Evolutionary conservation across 1,284 basidiomycete species (phyloP).

Genomic region (Albatrellus sp.): DNA sequence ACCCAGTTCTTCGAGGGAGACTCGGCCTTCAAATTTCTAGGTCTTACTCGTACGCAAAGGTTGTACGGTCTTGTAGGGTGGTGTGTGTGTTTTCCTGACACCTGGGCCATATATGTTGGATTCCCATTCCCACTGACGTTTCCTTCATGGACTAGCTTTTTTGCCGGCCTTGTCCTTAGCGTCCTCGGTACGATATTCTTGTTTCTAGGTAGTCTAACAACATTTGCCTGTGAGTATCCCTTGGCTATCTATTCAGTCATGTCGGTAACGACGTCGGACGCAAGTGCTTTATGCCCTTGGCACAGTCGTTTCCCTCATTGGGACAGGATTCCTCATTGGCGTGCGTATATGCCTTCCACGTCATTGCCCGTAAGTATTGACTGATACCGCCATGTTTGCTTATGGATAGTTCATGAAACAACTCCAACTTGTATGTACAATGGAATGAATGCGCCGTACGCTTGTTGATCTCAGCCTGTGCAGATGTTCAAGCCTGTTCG

Average conservation of each 20-base stretch:
- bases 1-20: conserved; percentile 73
- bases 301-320: conserved; percentile 71
- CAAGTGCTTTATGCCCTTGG: conserved; percentile 77
- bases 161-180: conserved; percentile 67
- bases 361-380: neutral
- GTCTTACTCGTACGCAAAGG: conserved; percentile 66
- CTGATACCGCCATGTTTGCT: neutral
- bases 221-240: conserved; percentile 62
- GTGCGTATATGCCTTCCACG: conserved; percentile 29
- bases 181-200: conserved; percentile 73
- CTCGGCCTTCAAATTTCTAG: conserved; percentile 71
- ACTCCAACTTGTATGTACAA: conserved; percentile 51
- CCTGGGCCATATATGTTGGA: neutral
- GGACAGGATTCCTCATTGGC: conserved; percentile 84
- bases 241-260: neutral
- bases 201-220: conserved; percentile 55
- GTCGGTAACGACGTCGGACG: neutral
- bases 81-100: conserved; percentile 31
- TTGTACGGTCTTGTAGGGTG: conserved; percentile 78
- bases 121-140: neutral
- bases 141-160: conserved; percentile 31
- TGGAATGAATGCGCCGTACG: neutral
- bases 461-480: conserved; percentile 7
- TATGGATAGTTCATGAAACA: conserved; percentile 59
- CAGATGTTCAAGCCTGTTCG: conserved; percentile 93